phyloP scores from a whole-genome alignment of 2,329 filamentous ascomycete genomes.

The Exophiala viscosa region DNA sequence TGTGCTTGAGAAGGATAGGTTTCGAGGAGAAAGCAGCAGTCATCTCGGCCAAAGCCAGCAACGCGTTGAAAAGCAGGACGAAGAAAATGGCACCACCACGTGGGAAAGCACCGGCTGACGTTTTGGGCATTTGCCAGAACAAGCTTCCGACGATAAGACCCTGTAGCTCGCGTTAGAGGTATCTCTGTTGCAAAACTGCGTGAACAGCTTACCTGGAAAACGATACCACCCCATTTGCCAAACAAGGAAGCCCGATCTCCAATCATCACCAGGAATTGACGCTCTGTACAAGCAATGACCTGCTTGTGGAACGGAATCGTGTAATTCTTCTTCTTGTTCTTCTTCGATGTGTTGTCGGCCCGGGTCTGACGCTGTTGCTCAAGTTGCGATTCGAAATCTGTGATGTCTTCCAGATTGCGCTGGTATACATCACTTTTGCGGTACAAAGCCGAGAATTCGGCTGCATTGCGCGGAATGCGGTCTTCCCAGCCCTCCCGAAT shows the following conservation, averaged over 20 bases:
- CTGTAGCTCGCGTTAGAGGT: conserved; percentile 19
- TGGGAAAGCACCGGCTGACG: conserved; percentile 54
- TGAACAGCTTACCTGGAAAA: conserved; percentile 32
- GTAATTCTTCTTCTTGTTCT: conserved; percentile 50
- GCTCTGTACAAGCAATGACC: conserved; percentile 54
- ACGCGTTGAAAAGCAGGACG: conserved; percentile 59
- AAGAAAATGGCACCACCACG: conserved; percentile 61
- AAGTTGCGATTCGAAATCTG: conserved; percentile 51
- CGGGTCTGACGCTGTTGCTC: conserved; percentile 42
- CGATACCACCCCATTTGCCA: conserved; percentile 50
- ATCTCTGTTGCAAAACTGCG: background rate
- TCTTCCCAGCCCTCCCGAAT: conserved; percentile 56
- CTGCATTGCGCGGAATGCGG: conserved; percentile 52
- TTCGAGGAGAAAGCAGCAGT: conserved; percentile 59
- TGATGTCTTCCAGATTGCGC: conserved; percentile 46
- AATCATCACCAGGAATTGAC: conserved; percentile 50
- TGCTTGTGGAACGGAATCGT: conserved; percentile 51
- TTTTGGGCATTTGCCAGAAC: conserved; percentile 54
- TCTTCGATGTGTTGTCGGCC: conserved; percentile 35
- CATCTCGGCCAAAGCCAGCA: conserved; percentile 59
- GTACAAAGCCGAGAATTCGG: conserved; percentile 54
- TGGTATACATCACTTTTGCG: conserved; percentile 46
- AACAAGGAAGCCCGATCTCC: conserved; percentile 51
- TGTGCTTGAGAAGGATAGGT: conserved; percentile 67
- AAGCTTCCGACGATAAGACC: conserved; percentile 47